Conservation (phyloP, 83 land plant genomes). For the Isoetes engelmannii region DNA sequence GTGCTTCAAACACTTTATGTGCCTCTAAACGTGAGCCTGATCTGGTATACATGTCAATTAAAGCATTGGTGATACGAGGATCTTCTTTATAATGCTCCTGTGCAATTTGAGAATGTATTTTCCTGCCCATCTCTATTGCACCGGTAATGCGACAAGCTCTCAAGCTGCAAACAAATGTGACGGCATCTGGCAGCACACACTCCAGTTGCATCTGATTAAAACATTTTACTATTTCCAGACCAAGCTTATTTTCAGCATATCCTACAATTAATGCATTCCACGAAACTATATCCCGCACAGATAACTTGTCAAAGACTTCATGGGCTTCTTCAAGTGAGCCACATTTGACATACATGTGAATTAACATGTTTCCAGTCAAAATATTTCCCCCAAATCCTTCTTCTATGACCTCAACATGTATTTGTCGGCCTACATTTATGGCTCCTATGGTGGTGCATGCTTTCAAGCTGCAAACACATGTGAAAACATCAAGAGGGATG, state of each 20-base stretch:
- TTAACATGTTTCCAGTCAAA: background rate
- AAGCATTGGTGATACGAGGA: too few species aligned
- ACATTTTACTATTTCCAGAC: background rate
- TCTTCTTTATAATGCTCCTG: too few species aligned
- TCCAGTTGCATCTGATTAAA: background rate
- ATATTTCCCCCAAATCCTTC: background rate
- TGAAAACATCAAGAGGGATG: background rate
- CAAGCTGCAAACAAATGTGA: too few species aligned
- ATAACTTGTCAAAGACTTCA: background rate
- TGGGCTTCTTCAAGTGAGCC: background rate
- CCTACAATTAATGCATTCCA: background rate
- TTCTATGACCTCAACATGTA: background rate
- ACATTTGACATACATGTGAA: slow-evolving; percentile 5
- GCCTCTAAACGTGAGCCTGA: too few species aligned
- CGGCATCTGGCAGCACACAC: background rate
- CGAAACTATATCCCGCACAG: background rate
- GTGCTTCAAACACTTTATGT: too few species aligned
- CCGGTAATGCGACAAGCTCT: too few species aligned
- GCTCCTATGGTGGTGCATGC: background rate
- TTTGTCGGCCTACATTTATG: background rate
- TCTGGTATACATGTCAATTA: too few species aligned
- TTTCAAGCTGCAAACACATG: background rate
- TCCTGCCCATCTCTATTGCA: too few species aligned
- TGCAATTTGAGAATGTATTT: too few species aligned
- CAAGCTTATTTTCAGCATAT: background rate